Conservation (phyloP, 768 basidiomycete species). For the Neoboletus magnificus region DNA sequence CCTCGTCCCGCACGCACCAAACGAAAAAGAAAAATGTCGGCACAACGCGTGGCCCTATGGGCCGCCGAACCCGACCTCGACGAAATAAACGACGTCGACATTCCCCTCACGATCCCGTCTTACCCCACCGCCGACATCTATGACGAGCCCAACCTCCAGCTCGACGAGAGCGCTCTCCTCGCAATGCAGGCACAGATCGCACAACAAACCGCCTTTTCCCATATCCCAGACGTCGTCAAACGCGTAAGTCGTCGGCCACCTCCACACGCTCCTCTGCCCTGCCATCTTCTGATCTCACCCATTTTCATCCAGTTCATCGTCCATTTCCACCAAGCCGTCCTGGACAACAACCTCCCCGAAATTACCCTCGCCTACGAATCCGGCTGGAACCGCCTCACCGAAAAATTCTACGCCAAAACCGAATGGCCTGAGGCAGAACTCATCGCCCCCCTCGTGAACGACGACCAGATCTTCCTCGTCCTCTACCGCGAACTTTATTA, state of each 20-base stretch:
- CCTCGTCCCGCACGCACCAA: neutral
- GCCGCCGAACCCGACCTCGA: conserved; percentile 78
- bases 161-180: conserved; percentile 66
- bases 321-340: conserved; percentile 90
- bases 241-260: conserved; percentile 47
- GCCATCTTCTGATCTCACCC: neutral
- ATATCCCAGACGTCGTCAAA: conserved; percentile 88
- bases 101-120: conserved; percentile 34
- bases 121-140: conserved; percentile 29
- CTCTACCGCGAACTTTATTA: conserved; percentile 96
- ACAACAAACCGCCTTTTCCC: conserved; percentile 76
- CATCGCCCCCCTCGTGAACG: conserved; percentile 90
- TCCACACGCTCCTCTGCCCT: neutral
- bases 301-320: conserved; percentile 72
- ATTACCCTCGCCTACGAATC: conserved; percentile 94
- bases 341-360: conserved; percentile 85
- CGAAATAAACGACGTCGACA: conserved; percentile 66
- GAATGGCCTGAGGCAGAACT: conserved; percentile 99
- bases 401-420: conserved; percentile 89
- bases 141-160: conserved; percentile 47
- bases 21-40: conserved; percentile 35
- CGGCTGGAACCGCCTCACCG: conserved; percentile 95
- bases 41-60: conserved; percentile 68
- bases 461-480: conserved; percentile 94
- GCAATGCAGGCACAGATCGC: conserved; percentile 83